phyloP scores from a whole-genome alignment of 208 protist species.

The Wallacemonas sp. region DNA sequence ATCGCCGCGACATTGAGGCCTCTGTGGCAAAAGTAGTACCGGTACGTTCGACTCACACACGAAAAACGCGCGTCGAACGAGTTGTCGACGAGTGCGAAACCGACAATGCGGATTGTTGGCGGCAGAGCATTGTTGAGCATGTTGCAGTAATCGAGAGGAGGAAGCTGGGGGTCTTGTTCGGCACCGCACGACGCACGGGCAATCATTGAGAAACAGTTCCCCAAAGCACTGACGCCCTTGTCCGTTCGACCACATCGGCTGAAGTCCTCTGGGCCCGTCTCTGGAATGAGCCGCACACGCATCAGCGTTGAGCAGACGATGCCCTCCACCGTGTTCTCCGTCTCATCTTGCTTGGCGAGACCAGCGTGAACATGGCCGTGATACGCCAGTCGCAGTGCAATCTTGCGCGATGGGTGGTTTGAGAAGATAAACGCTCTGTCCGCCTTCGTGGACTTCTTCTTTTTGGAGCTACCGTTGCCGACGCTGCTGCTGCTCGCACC shows the following conservation, averaged over 20 bases:
- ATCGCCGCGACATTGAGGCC: conserved; percentile 89
- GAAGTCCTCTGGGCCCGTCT: conserved; percentile 60
- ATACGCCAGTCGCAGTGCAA: conserved; percentile 85
- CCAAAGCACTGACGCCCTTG: conserved; percentile 88
- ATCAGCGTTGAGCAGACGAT: conserved; percentile 50
- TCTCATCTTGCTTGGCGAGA: conserved; percentile 82
- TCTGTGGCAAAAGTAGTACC: conserved; percentile 91
- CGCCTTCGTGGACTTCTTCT: conserved; percentile 38
- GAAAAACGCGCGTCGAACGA: conserved; percentile 93
- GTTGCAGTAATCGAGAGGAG: conserved; percentile 90
- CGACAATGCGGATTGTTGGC: conserved; percentile 93
- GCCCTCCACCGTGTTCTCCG: conserved; percentile 81
- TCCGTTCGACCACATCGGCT: conserved; percentile 85
- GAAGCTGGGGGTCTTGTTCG: conserved; percentile 32
- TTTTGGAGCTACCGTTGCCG: no score
- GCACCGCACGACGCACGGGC: conserved; percentile 57
- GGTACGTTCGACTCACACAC: conserved; percentile 87
- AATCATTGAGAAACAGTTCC: conserved; percentile 77
- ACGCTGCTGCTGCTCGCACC: no score
- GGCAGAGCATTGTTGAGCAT: conserved; percentile 96
- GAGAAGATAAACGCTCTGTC: conserved; percentile 58
- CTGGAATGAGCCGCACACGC: conserved; percentile 60
- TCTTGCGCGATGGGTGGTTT: conserved; percentile 75
- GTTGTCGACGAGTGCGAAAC: conserved; percentile 87
- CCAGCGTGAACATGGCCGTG: conserved; percentile 85